Evolutionary conservation across 83 land plant genomes (phyloP).

Genomic region (Diphasiastrum complanatum): DNA sequence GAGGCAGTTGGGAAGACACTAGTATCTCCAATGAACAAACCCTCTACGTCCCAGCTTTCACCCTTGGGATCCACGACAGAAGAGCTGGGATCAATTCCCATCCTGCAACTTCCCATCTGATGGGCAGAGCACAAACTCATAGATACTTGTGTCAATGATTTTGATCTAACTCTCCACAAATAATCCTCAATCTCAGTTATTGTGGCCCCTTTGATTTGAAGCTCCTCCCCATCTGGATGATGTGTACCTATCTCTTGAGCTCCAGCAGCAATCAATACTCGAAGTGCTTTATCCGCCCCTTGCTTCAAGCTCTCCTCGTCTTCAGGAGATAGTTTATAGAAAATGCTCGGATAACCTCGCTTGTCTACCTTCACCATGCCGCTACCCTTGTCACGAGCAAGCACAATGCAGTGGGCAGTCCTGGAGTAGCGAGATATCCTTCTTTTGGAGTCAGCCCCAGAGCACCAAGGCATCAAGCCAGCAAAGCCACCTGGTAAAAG

Average conservation of each 20-base stretch:
- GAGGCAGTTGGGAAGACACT: conserved; percentile 78
- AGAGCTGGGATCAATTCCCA: conserved; percentile 44
- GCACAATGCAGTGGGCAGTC: conserved; percentile 46
- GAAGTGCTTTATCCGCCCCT: conserved; percentile 48
- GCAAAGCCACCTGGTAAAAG: conserved; percentile 66
- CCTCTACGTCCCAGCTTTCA: conserved; percentile 74
- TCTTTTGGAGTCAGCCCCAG: conserved; percentile 47
- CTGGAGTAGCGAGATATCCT: conserved; percentile 52
- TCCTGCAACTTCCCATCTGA: conserved; percentile 88
- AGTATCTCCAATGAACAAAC: conserved; percentile 54
- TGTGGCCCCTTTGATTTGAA: conserved; percentile 34
- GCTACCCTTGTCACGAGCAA: conserved; percentile 54
- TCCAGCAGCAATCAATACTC: conserved; percentile 65
- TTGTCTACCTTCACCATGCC: conserved; percentile 35
- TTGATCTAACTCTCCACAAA: conserved; percentile 34
- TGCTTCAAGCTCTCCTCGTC: conserved; percentile 44
- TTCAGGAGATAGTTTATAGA: conserved; percentile 26
- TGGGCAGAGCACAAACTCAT: conserved; percentile 59
- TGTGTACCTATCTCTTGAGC: conserved; percentile 55
- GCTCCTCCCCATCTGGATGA: conserved; percentile 61
- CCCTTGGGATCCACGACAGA: conserved; percentile 54
- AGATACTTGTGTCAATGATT: conserved; percentile 22
- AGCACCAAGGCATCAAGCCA: conserved; percentile 51
- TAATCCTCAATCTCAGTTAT: conserved; percentile 38
- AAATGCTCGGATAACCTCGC: conserved; percentile 26